Percentiles rank a stretch among this genome's conserved stretches.
These are phyloP conservation scores for Monosporascus sp. DNA, from an alignment of 2,329 filamentous ascomycete species.

Conservation along the genomic window DNA sequence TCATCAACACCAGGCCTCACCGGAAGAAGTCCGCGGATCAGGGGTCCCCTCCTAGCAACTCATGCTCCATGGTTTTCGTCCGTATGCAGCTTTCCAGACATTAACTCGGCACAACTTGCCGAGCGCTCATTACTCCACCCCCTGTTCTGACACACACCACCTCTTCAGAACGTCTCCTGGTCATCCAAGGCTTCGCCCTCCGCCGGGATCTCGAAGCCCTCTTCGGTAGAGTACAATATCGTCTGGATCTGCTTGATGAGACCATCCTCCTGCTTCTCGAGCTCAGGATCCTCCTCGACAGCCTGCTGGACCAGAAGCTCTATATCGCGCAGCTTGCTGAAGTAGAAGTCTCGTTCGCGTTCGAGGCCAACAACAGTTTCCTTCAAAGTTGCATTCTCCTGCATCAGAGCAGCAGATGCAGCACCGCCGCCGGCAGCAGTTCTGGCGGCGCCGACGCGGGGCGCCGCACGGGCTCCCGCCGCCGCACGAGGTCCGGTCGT, in stretches of 20 bases:
- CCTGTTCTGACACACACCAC: neutral
- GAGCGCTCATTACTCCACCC: constrained; percentile 12
- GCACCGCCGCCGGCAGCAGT: constrained; percentile 39
- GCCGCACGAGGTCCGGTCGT: constrained; percentile 32
- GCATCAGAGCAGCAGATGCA: constrained; percentile 65
- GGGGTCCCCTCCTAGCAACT: neutral
- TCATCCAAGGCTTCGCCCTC: constrained; percentile 68
- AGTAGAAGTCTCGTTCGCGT: constrained; percentile 97
- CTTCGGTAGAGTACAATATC: constrained; percentile 96
- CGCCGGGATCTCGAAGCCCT: constrained; percentile 83
- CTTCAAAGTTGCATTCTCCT: constrained; percentile 85
- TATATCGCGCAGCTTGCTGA: constrained; percentile 96
- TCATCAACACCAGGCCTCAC: neutral
- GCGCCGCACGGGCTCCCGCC: too few species aligned
- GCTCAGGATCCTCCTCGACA: constrained; percentile 83
- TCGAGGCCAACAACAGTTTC: constrained; percentile 93
- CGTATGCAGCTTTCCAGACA: neutral
- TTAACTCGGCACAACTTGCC: neutral
- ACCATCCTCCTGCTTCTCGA: constrained; percentile 90
- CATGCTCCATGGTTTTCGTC: neutral
- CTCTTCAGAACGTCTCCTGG: constrained; percentile 68
- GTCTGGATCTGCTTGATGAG: constrained; percentile 93
- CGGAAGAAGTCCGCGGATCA: too few species aligned
- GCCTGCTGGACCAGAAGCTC: constrained; percentile 91
- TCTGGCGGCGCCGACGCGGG: constrained; percentile 33